phyloP scores from a whole-genome alignment of 116 monocot species.

The Cymodocea nodosa region DNA sequence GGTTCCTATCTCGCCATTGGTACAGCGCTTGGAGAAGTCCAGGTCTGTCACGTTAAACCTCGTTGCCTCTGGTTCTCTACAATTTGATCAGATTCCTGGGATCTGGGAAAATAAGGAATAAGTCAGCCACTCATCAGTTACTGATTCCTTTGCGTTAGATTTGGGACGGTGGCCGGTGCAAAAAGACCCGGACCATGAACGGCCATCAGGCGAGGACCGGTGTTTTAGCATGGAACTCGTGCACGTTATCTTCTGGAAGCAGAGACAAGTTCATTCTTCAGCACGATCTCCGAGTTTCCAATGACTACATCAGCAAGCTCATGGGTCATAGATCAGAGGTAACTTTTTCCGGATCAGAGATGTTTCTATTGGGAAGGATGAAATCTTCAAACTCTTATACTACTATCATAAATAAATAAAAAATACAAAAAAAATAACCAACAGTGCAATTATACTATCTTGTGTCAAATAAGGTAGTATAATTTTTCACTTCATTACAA shows the following conservation, averaged over 20 bases:
- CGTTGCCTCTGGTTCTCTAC: too few relatives aligned
- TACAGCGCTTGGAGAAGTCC: conserved; percentile 73
- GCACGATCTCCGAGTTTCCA: conserved; percentile 66
- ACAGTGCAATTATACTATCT: too few relatives aligned
- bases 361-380: too few relatives aligned
- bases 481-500: too few relatives aligned
- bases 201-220: conserved; percentile 87
- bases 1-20: conserved; percentile 90
- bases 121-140: too few relatives aligned
- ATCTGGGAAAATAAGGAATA: too few relatives aligned
- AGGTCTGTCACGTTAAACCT: conserved; percentile 26
- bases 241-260: conserved; percentile 83
- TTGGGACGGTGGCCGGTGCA: conserved; percentile 77
- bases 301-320: conserved; percentile 60
- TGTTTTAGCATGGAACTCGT: conserved; percentile 78
- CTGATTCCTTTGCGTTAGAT: conserved; percentile 42
- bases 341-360: neutral
- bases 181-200: conserved; percentile 58
- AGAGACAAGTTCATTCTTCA: conserved; percentile 83
- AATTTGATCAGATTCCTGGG: too few relatives aligned
- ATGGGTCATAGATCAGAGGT: conserved; percentile 88
- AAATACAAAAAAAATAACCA: too few relatives aligned
- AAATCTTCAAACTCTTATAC: too few relatives aligned
- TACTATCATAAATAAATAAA: too few relatives aligned
- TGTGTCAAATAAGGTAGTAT: too few relatives aligned